These are phyloP conservation scores for Aplosporella prunicola DNA, from an alignment of 2,329 filamentous ascomycete genomes.

Conservation along the genomic window DNA sequence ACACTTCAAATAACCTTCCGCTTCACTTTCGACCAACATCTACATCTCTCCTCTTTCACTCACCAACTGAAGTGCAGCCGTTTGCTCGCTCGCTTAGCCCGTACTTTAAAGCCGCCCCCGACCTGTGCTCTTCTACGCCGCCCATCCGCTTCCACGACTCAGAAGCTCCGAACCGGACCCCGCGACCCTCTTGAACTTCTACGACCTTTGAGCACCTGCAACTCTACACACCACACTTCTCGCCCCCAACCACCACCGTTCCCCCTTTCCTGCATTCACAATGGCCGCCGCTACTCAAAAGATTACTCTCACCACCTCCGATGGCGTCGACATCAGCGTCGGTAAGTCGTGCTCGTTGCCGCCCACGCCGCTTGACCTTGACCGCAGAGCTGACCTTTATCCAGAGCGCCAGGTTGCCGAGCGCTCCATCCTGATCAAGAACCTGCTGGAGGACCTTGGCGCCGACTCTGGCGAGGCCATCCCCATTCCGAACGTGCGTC, in stretches of 20 bases:
- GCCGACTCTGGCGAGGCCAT: slow-evolving; percentile 57
- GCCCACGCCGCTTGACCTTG: too few species aligned
- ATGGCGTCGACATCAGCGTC: slow-evolving; percentile 36
- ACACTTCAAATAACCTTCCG: too few species aligned
- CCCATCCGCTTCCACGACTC: too few species aligned
- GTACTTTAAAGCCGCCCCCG: too few species aligned
- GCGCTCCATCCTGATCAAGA: slow-evolving; percentile 92
- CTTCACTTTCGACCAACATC: too few species aligned
- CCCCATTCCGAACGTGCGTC: slow-evolving; percentile 65
- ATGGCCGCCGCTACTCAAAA: slow-evolving; percentile 20
- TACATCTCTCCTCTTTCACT: too few species aligned
- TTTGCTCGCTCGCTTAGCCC: too few species aligned
- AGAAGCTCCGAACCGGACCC: too few species aligned
- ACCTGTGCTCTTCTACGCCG: too few species aligned
- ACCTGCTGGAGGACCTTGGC: slow-evolving; percentile 91
- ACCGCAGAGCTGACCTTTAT: neutral
- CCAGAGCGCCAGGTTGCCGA: slow-evolving; percentile 72
- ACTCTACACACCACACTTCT: slow-evolving; percentile 3
- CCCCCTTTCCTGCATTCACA: slow-evolving; percentile 13
- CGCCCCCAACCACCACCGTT: slow-evolving; percentile 3
- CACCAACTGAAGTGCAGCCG: too few species aligned
- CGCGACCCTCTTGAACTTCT: too few species aligned
- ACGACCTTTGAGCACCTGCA: slow-evolving; percentile 1
- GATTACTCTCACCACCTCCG: slow-evolving; percentile 37
- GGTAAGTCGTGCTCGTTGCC: slow-evolving; percentile 19